These are phyloP conservation scores for Rhizophora mangle DNA, from an alignment of 345 rosid genomes.

Conservation along the genomic window DNA sequence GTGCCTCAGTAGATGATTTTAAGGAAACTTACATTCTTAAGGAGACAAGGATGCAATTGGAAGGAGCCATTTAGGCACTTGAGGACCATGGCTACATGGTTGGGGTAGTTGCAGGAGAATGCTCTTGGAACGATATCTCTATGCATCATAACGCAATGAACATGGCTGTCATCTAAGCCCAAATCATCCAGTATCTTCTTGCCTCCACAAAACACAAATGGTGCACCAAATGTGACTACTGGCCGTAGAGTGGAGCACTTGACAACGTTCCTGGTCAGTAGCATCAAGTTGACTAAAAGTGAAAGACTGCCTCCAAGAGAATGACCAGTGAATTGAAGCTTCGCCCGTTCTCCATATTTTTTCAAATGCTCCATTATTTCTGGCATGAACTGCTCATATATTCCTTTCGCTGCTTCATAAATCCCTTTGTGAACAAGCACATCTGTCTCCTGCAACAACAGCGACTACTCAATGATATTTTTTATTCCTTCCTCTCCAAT, in stretches of 20 bases:
- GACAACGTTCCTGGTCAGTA: constrained; percentile 51
- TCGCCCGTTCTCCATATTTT: constrained; percentile 60
- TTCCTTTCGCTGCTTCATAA: constrained; percentile 91
- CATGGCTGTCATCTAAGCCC: constrained; percentile 71
- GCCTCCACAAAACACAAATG: constrained; percentile 85
- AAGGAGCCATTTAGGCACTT: constrained; percentile 55
- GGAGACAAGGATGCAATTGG: constrained; percentile 69
- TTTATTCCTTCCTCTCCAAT: neutral
- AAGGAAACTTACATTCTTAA: constrained; percentile 50
- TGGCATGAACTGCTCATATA: constrained; percentile 73
- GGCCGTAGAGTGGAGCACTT: constrained; percentile 55
- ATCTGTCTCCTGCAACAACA: constrained; percentile 53
- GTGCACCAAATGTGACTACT: constrained; percentile 81
- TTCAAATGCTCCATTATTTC: constrained; percentile 63
- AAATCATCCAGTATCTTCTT: constrained; percentile 55
- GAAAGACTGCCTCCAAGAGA: constrained; percentile 95
- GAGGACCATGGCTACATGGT: constrained; percentile 72
- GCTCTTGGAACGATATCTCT: constrained; percentile 96
- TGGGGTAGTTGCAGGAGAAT: constrained; percentile 87
- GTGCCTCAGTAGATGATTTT: neutral
- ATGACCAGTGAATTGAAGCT: constrained; percentile 82
- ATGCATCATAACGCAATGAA: constrained; percentile 78
- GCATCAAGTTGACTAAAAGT: constrained; percentile 70
- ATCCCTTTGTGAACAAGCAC: constrained; percentile 92
- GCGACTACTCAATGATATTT: neutral